A percentile compares a stretch with the other conserved stretches of the same genome.
Evolutionary conservation across 2,329 filamentous ascomycete species (phyloP).

Genomic region (Fusarium penzigii): DNA sequence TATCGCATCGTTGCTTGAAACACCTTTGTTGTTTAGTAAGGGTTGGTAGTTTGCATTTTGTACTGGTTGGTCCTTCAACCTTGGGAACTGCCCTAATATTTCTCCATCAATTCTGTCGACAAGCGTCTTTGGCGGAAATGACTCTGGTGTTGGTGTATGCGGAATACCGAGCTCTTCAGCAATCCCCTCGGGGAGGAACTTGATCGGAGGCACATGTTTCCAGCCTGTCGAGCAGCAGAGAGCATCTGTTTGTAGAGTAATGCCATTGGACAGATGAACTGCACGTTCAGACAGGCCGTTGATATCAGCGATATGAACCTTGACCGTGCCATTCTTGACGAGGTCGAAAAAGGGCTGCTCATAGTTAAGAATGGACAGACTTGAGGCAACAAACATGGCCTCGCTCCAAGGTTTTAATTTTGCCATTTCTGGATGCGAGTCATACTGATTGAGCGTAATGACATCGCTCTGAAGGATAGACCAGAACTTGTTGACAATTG

Average conservation of each 20-base stretch:
- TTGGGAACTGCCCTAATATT: slow-evolving; percentile 55
- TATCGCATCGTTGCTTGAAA: slow-evolving; percentile 33
- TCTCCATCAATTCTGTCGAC: slow-evolving; percentile 50
- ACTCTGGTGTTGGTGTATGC: slow-evolving; percentile 32
- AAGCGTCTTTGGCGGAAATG: slow-evolving; percentile 29
- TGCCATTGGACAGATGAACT: slow-evolving; percentile 54
- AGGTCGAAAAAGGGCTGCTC: slow-evolving; percentile 51
- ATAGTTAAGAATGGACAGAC: slow-evolving; percentile 56
- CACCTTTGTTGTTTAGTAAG: slow-evolving; percentile 40
- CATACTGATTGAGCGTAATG: slow-evolving; percentile 46
- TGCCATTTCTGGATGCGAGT: slow-evolving; percentile 40
- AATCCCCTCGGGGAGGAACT: slow-evolving; percentile 51
- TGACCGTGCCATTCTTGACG: slow-evolving; percentile 49
- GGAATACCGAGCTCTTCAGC: slow-evolving; percentile 52
- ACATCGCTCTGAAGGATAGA: slow-evolving; percentile 48
- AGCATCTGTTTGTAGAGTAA: slow-evolving; percentile 48
- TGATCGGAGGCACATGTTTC: slow-evolving; percentile 53
- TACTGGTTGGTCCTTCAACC: slow-evolving; percentile 52
- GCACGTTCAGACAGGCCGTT: slow-evolving; percentile 39
- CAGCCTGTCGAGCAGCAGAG: slow-evolving; percentile 61
- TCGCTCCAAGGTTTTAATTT: slow-evolving; percentile 44
- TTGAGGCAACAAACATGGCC: slow-evolving; percentile 49
- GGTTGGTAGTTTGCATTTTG: slow-evolving; percentile 48
- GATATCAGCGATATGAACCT: slow-evolving; percentile 50
- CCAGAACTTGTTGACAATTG: slow-evolving; percentile 53